Evolutionary conservation across 192 early-diverging fungal genomes (phyloP), one percentile per base, ranked within the genome.

Genomic region (Obelidium mucronatum): DNA sequence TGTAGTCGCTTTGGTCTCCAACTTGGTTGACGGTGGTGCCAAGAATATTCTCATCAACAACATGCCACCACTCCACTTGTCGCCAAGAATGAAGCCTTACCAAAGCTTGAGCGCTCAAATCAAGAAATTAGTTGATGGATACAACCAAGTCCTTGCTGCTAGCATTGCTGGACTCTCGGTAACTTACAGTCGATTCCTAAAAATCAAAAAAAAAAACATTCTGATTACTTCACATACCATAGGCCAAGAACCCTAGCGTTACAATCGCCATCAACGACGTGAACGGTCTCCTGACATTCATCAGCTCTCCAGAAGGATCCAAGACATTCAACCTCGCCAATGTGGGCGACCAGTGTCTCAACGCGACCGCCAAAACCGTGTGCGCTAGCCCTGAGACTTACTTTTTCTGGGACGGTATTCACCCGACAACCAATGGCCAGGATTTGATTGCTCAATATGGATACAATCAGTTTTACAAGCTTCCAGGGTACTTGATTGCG

Each of bases 391-490:
- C 54, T n/a, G 28, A 58, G 48, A 58, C 22, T 51, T 58, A 55
- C 33, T 39, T 58, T 22, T 58, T 34, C 31, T 72, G 69, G 69
- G 69, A 72, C 39, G 36, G 24, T 2, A 13, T 59, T 24, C 69
- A 72, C n/a, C 69, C 69, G n/a, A 58, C 69, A 13, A 72, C 69
- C 11, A 26, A 11, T 33, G 55, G 26, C 8, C 69, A 72, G 5
- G 36, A 37, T 24, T 59, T 37, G 1, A 30, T 72, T 59, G 69
- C 54, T 2, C 69, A 72, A 30, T 72, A 36, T 30, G 69, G 53
- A 54, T 58, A 56, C 36, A 72, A 72, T 37, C n/a, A 54, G 69
- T 26, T 72, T 19, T 58, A 35, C 37, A 35, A 35, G 2, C 8
- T 72, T 39, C 5, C 5, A 36, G 69, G 54, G 19, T 72, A 37